Evolutionary conservation across 2,329 filamentous ascomycete species (phyloP), one percentile per base, ranked within the genome.

Genomic region (Hymenoscyphus fructigenus): DNA sequence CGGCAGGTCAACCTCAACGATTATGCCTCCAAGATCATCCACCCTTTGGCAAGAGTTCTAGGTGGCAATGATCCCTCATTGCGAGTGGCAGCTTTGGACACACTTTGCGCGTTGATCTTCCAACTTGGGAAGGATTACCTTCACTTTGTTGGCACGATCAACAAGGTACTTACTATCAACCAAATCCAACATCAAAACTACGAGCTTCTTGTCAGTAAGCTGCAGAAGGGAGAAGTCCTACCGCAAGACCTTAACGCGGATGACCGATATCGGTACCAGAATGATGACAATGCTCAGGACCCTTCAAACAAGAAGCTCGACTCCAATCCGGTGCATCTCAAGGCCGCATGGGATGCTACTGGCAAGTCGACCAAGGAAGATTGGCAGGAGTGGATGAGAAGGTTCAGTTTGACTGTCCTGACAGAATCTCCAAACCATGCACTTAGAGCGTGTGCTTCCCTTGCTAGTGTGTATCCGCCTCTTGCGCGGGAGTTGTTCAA

Each of bases 301-400:
- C 90, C 96, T 56, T 88, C 89, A 1, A 91, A 91, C 14, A 97
- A 97, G 82, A 98, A 98, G 78, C 84, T 98, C 38, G 93, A 96
- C 67, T 94, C 98, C 78, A 99, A 99, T 71, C 93, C 97, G 60
- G 93, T 98, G 68, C 96, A 99, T 81, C 82, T 99, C 26, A 97
- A 98, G 78, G 90, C 91, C 68, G 95, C 96, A 0, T 99, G 95
- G 95, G 95, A 98, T 72, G 95, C 96, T 0, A 93, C 90, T 65
- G 93, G 96, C 66, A 97, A 97, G 75, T 97, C 94, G 0, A 99
- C 95, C 10, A 93, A 93, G 73, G 95, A 99, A 75, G 95, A 99
- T 78, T 99, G 95, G 95, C 92, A 97, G 73, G 95, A 99, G 77
- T 99, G 95, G 95, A 92, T 99, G 78, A 88, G 96, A 67, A 87